Percentiles rank a stretch among this genome's conserved stretches.
These are phyloP conservation scores for Phytophthora boehmeriae DNA, from an alignment of 352 stramenopile species.

Conservation along the genomic window DNA sequence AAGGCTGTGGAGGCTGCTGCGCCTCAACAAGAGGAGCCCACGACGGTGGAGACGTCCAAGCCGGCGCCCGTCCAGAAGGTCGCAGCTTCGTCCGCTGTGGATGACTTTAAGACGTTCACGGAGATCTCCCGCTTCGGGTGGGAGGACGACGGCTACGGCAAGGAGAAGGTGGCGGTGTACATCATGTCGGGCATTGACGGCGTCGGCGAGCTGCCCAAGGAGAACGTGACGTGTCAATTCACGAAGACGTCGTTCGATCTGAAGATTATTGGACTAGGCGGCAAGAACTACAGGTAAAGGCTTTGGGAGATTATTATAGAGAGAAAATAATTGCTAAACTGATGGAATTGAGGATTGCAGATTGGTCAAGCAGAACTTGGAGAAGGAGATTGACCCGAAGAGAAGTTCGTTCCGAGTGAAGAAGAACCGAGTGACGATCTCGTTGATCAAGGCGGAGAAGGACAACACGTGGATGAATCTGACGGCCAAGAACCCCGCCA, in stretches of 20 bases:
- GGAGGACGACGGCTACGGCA: constrained; percentile 90
- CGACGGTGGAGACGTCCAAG: constrained; percentile 38
- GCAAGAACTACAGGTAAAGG: constrained; percentile 23
- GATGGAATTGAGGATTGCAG: constrained; percentile 32
- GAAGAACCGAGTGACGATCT: constrained; percentile 87
- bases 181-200: constrained; percentile 85
- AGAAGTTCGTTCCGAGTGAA: constrained; percentile 86
- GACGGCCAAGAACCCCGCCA: constrained; percentile 81
- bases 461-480: constrained; percentile 83
- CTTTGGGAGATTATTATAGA: constrained; percentile 1
- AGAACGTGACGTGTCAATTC: constrained; percentile 78
- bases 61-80: constrained; percentile 26
- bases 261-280: constrained; percentile 35
- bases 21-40: constrained; percentile 26
- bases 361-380: constrained; percentile 75
- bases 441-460: constrained; percentile 77
- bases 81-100: constrained; percentile 11
- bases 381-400: constrained; percentile 79
- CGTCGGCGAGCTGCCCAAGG: constrained; percentile 71
- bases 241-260: constrained; percentile 84
- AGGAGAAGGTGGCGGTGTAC: constrained; percentile 83
- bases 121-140: constrained; percentile 88
- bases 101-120: constrained; percentile 71
- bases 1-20: constrained; percentile 38
- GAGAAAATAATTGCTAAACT: no score